Percentiles rank a stretch among this genome's conserved stretches.
phyloP scores from a whole-genome alignment of 2,329 filamentous ascomycete genomes.

The Sporothrix euskadiensis region DNA sequence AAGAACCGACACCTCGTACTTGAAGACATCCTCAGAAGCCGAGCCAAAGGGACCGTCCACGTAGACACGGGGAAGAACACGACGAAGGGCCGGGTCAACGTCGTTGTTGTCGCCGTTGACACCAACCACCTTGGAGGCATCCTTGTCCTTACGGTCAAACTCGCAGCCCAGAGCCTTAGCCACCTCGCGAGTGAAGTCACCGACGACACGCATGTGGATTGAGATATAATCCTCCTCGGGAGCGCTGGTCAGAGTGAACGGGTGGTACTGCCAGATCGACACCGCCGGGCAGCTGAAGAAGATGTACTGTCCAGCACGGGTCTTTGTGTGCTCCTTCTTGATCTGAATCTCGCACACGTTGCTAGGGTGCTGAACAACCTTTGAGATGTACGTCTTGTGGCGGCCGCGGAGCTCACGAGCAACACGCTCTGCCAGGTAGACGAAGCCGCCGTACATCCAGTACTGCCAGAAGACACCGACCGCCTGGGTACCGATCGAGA shows the following conservation, averaged over 20 bases:
- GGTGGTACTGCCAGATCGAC: slow-evolving; percentile 85
- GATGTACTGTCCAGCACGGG: slow-evolving; percentile 80
- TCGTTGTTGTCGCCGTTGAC: slow-evolving; percentile 60
- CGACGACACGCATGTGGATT: slow-evolving; percentile 79
- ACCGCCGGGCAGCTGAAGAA: slow-evolving; percentile 85
- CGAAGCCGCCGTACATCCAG: slow-evolving; percentile 79
- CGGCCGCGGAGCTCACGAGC: slow-evolving; percentile 76
- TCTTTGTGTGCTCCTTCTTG: slow-evolving; percentile 85
- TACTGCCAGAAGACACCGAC: slow-evolving; percentile 86
- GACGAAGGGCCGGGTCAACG: slow-evolving; percentile 69
- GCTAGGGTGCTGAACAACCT: slow-evolving; percentile 86
- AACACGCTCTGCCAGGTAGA: slow-evolving; percentile 77
- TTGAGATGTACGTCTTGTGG: slow-evolving; percentile 83
- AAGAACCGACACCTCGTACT: slow-evolving; percentile 78
- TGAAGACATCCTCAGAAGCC: slow-evolving; percentile 86
- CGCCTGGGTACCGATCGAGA: slow-evolving; percentile 63
- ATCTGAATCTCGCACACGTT: slow-evolving; percentile 90
- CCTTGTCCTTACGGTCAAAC: slow-evolving; percentile 59
- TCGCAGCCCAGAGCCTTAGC: slow-evolving; percentile 74
- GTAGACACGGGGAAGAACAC: slow-evolving; percentile 76
- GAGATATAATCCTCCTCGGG: slow-evolving; percentile 90
- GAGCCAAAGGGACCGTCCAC: slow-evolving; percentile 84
- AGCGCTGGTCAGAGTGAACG: slow-evolving; percentile 81
- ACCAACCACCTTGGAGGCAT: slow-evolving; percentile 67
- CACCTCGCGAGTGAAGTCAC: slow-evolving; percentile 74